Base-by-base conservation (phyloP, 2,329 filamentous ascomycete genomes). In the Cladosporium oxysporum region DNA sequence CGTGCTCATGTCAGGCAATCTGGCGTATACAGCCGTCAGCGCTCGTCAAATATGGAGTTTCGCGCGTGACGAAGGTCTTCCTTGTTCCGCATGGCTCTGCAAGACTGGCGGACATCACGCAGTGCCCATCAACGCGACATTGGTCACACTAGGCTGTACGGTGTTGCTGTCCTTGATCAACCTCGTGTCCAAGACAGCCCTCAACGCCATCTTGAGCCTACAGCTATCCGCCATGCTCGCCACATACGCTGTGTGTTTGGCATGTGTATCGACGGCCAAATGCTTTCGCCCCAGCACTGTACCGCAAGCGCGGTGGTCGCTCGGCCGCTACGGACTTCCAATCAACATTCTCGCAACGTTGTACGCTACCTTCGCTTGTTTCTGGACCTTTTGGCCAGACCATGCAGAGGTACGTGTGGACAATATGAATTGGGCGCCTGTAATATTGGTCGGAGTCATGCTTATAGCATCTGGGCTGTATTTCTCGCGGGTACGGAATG, bases 131-230 rank as follows among this genome's bases (percentile, higher is more conserved):
- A 76, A 76, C 59, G 72, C 75, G 64, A 69, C 76, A 3, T 65
- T 74, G 8, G 66, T 76, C 14, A 74, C 71, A 55, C 68, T 73
- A 10, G 68, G 63, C 26, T 72, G 78, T 11, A 75, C 73, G 3
- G 69, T 74, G 26, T 65, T 78, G 53, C 72, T 80, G 18, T 73
- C 73, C 16, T 74, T 75, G 53, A 80, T 80, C 75, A 80, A 80
- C 67, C 76, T 81, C 65, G 79, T 79, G 62, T 79, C 76, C 6
- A 70, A 71, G 18, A 70, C 76, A 14, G 77, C 79, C 7, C 77
- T 81, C 70, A 78, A 79, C 66, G 76, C 76, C 50, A 77, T 81
- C 67, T 70, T 78, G 33, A 79, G 77, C 6, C 75, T 83, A 1
- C 75, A 76, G 7, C 75, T 75, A 52, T 73, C 73, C 12, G 74